Evolutionary conservation across 441 rosid genomes (phyloP).

Genomic region (Mallotus repandus): DNA sequence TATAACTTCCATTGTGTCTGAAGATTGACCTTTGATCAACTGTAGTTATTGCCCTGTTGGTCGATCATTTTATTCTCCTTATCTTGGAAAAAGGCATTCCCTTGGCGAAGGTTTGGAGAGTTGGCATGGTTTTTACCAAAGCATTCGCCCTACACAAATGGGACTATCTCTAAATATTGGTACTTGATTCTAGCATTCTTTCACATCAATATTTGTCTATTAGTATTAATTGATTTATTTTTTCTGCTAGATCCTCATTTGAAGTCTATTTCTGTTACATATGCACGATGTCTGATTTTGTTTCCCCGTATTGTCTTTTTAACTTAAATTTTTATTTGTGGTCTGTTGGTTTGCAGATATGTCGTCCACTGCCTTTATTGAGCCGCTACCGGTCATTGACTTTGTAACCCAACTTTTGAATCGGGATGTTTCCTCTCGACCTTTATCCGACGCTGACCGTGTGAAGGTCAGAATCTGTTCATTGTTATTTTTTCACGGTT

Average conservation of each 20-base stretch:
- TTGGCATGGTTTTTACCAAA: conserved; percentile 98
- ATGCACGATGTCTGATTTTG: no score
- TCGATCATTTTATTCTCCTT: conserved; percentile 88
- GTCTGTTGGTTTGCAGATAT: conserved; percentile 50
- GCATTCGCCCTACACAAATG: conserved; percentile 98
- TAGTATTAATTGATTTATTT: neutral
- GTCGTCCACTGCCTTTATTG: conserved; percentile 96
- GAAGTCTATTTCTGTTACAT: neutral
- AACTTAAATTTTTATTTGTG: neutral
- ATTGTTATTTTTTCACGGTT: neutral
- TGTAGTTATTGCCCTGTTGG: conserved; percentile 83
- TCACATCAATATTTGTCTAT: neutral
- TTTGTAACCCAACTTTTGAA: conserved; percentile 67
- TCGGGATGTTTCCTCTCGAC: conserved; percentile 68
- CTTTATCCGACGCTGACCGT: conserved; percentile 85
- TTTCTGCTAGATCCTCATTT: no score
- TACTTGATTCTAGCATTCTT: conserved; percentile 15
- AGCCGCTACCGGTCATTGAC: conserved; percentile 73
- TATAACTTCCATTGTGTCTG: neutral
- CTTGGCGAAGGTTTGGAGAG: conserved; percentile 94
- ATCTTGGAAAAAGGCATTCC: conserved; percentile 73
- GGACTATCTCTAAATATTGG: conserved; percentile 91
- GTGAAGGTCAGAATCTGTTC: conserved; percentile 58
- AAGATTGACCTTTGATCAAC: conserved; percentile 19
- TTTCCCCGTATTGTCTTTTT: neutral